These are phyloP conservation scores for Diaporthe eres DNA, from an alignment of 2,329 filamentous ascomycete genomes.

Conservation along the genomic window DNA sequence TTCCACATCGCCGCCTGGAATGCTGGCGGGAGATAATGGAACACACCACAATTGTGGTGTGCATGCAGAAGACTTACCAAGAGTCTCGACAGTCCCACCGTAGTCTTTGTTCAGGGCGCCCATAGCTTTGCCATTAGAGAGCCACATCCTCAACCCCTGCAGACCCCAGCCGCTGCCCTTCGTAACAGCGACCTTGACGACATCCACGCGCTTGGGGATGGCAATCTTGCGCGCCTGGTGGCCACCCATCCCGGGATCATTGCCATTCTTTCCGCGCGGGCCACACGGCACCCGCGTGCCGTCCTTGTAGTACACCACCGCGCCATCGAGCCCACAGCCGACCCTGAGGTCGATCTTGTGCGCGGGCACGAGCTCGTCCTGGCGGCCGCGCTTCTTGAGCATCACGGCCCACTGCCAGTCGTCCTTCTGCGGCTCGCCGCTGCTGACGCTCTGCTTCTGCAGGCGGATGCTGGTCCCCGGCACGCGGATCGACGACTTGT, in stretches of 20 bases:
- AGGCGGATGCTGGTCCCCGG: constrained; percentile 56
- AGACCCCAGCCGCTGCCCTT: constrained; percentile 34
- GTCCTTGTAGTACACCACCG: constrained; percentile 60
- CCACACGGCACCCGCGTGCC: constrained; percentile 60
- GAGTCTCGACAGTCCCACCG: background rate
- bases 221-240: constrained; percentile 49
- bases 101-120: background rate
- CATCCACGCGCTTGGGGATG: constrained; percentile 45
- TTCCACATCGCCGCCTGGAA: background rate
- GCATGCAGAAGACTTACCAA: background rate
- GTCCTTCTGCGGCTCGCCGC: constrained; percentile 32
- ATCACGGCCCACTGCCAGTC: constrained; percentile 52
- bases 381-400: constrained; percentile 48
- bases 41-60: too few relatives aligned
- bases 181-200: constrained; percentile 51
- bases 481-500: constrained; percentile 52
- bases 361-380: constrained; percentile 54
- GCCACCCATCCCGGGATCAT: constrained; percentile 48
- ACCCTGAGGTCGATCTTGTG: constrained; percentile 60
- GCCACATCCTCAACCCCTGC: constrained; percentile 21
- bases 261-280: constrained; percentile 45
- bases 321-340: constrained; percentile 60
- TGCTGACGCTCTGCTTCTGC: constrained; percentile 53
- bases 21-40: background rate
- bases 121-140: constrained; percentile 21